Base-by-base conservation (phyloP, 208 protist genomes). In the Trypanosoma rangeli region DNA sequence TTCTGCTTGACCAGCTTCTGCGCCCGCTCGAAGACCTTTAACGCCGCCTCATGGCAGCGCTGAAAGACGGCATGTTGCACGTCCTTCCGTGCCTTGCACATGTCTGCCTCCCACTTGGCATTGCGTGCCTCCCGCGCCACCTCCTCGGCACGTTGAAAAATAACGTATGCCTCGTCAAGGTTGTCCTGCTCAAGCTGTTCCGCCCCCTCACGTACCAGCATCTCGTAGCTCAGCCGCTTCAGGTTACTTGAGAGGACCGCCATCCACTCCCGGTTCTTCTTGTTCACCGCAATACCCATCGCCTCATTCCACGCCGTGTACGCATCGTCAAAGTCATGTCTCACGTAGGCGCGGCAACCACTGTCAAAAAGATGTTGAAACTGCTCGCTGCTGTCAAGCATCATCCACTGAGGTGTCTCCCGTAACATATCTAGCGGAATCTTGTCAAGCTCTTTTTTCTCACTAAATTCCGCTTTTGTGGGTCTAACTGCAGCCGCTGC, bases 291-390 rank as follows among this genome's bases (percentile, higher is more conserved):
- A 61, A 97, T 82, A 26, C 62, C 54, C 75, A 97, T 83, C 39
- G 90, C 93, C 74, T 95, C 87, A 61, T 86, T 96, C 91, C 93
- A 97, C 28, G 85, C 81, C 68, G 92, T 83, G 80, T 97, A 97
- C 22, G 93, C 88, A 1, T 76, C 81, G 57, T 97, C 93, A 26
- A 95, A 79, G 55, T 95, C 75, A 9, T 80, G 76, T 49, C 82
- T 70, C 44, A 75, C 62, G 66, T 97, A 97, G 72, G 81, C 80
- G 48, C 81, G 68, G 67, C 91, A 94, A 50, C 93, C 93, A 56
- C 84, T 71, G 56, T 94, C 86, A 57, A 97, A 97, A 50, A 97
- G 82, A 10, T 70, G 49, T 50, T 90, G 73, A 56, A 97, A 94
- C 72, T 90, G 78, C 73, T 91, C 85, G 35, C 67, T 70, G 49